phyloP scores from a whole-genome alignment of 805 yeast genomes.

The Myxozyma sirexii region DNA sequence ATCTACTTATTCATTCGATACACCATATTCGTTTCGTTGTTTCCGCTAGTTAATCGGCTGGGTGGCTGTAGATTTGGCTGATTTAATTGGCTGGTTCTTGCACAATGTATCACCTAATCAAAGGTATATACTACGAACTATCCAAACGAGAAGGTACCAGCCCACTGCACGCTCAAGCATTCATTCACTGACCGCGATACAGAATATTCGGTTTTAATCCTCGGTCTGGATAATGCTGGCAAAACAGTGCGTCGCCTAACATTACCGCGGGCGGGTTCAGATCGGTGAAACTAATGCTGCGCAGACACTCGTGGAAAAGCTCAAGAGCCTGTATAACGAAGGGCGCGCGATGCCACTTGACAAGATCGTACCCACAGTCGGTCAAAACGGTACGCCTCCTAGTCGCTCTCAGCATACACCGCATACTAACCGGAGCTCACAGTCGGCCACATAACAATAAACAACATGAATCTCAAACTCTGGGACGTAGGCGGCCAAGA shows the following conservation, averaged over 20 bases:
- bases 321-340: conserved; percentile 55
- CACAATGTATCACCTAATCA: conserved; percentile 67
- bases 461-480: conserved; percentile 59
- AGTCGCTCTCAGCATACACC: conserved; percentile 20
- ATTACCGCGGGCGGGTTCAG: too few species aligned
- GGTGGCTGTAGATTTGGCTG: too few species aligned
- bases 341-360: conserved; percentile 41
- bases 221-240: conserved; percentile 96
- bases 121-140: conserved; percentile 60
- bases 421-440: conserved; percentile 41
- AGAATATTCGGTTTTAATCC: conserved; percentile 75
- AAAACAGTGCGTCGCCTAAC: conserved; percentile 61
- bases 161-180: not conserved
- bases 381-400: conserved; percentile 66
- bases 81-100: too few species aligned
- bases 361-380: conserved; percentile 87
- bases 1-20: too few species aligned
- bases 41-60: too few species aligned
- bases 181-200: not conserved
- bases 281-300: not conserved
- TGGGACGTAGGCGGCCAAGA: conserved; percentile 99
- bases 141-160: conserved; percentile 55
- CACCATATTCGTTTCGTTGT: too few species aligned
- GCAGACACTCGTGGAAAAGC: conserved; percentile 63
- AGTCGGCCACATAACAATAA: conserved; percentile 48